Base-by-base conservation (phyloP, 495 filamentous ascomycete genomes). In the Penicillium samsonianum region DNA sequence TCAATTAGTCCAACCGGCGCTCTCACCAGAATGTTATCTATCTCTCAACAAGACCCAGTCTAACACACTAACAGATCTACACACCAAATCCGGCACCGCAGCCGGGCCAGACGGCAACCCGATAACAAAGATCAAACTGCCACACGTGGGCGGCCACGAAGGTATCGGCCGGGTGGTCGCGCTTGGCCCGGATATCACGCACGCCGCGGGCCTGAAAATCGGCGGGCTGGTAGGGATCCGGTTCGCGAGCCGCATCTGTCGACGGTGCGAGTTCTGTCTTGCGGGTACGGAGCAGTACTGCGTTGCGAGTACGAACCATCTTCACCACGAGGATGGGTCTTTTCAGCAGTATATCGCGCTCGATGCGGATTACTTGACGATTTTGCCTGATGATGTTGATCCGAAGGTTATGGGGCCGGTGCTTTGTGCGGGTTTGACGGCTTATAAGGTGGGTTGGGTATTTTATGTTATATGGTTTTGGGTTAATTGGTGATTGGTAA, bases 111-210 rank as follows among this genome's bases (percentile, higher is more conserved):
- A 78, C 47, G 78, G 78, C 19, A 74, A 65, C 10, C 78, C 78
- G 3, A 80, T 78, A 17, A 75, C 72, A 1, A 69, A 74, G 7
- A 74, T 79, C 60, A 81, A 81, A 40, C 63, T 80, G 2, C 79
- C 78, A 0, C 77, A 82, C 43, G 63, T 81, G 22, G 78, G 78
- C 14, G 78, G 78, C 7, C 78, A 82, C 57, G 76, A 82, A 62
- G 79, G 79, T 12, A 65, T 81, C 19, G 78, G 77, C 0, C 68
- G 68, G 1, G 75, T 80, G 19, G 59, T 81, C 5, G 65, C 68
- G 0, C 59, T 81, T 9, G 78, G 79, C 4, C 66, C 74, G 9
- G 63, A 60, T 35, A 67, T 67, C 44, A 53, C 55, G 26, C 58
- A 73, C 42, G 31, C 61, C 17, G 35, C 61, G 25, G 63, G 67